A percentile compares a stretch with the other conserved stretches of the same genome.
Conservation (phyloP, 129 eudicot species). For the Flaveria brownii region DNA sequence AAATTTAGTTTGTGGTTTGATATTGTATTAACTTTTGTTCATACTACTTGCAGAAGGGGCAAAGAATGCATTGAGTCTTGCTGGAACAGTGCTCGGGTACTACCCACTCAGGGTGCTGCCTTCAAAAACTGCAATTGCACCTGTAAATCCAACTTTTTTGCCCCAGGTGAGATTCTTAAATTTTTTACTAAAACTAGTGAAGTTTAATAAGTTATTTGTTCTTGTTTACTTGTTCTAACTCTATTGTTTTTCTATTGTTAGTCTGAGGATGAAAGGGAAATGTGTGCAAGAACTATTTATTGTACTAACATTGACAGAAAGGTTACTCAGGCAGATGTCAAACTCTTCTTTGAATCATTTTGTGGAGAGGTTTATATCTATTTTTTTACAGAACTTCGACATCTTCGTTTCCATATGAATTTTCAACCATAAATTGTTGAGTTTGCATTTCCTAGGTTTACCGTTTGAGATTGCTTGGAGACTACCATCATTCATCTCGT, state of each 20-base stretch:
- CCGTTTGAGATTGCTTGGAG: conserved; percentile 94
- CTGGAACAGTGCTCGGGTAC: conserved; percentile 95
- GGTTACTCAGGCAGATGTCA: conserved; percentile 94
- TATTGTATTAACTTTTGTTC: conserved; percentile 22
- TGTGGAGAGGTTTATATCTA: conserved; percentile 86
- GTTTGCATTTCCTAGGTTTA: conserved; percentile 50
- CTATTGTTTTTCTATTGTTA: conserved; percentile 22
- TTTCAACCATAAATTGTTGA: conserved; percentile 4
- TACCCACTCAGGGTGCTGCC: conserved; percentile 89
- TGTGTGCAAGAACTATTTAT: conserved; percentile 94
- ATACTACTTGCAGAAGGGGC: conserved; percentile 69
- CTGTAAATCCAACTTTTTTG: conserved; percentile 82
- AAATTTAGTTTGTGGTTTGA: conserved; percentile 2
- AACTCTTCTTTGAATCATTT: conserved; percentile 74
- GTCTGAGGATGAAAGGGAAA: conserved; percentile 97
- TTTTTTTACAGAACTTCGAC: neutral
- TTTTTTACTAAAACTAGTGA: neutral
- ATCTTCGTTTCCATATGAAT: conserved; percentile 22
- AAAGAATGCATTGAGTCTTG: conserved; percentile 70
- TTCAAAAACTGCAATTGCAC: conserved; percentile 97
- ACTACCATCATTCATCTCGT: conserved; percentile 87
- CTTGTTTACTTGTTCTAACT: neutral
- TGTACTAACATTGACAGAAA: conserved; percentile 94
- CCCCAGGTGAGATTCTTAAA: conserved; percentile 56
- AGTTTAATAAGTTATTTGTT: neutral